Evolutionary conservation across 352 stramenopile species (phyloP).

Genomic region (Phytophthora rubi): DNA sequence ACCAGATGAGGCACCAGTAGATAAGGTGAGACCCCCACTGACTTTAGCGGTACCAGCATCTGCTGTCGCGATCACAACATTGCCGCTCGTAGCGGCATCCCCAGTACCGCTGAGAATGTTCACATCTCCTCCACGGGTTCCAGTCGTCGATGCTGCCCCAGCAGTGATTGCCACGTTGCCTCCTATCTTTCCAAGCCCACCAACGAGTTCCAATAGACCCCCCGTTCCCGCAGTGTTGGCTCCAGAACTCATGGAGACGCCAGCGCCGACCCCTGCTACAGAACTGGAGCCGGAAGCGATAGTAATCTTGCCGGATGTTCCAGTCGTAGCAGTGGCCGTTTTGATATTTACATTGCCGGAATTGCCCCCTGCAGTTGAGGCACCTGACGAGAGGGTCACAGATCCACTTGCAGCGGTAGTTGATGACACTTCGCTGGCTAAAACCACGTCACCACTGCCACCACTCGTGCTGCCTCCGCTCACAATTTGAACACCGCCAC

Average conservation of each 20-base stretch:
- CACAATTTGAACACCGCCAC: conserved; percentile 34
- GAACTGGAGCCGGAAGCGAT: conserved; percentile 14
- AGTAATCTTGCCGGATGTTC: conserved; percentile 26
- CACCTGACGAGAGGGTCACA: conserved; percentile 24
- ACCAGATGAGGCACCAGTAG: conserved; percentile 27
- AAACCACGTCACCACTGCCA: conserved; percentile 55
- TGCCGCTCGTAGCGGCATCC: conserved; percentile 25
- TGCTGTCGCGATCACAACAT: conserved; percentile 32
- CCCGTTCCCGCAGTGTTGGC: conserved; percentile 15
- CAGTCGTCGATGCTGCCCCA: conserved; percentile 12
- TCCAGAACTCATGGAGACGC: conserved; percentile 15
- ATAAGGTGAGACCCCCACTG: conserved; percentile 36
- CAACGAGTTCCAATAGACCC: conserved; percentile 19
- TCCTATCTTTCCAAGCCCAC: conserved; percentile 17
- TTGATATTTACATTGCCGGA: conserved; percentile 27
- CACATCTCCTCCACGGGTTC: conserved; percentile 18
- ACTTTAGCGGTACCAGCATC: conserved; percentile 21
- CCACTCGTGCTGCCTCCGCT: conserved; percentile 35
- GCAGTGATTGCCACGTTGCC: conserved; percentile 20
- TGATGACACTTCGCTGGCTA: conserved; percentile 46
- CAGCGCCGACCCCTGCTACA: conserved; percentile 7
- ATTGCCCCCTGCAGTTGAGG: conserved; percentile 21
- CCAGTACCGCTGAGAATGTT: conserved; percentile 25
- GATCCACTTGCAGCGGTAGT: conserved; percentile 18
- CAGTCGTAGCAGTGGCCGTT: conserved; percentile 23